phyloP scores from a whole-genome alignment of 768 basidiomycete genomes.

The Gloeopeniophorella convolvens region DNA sequence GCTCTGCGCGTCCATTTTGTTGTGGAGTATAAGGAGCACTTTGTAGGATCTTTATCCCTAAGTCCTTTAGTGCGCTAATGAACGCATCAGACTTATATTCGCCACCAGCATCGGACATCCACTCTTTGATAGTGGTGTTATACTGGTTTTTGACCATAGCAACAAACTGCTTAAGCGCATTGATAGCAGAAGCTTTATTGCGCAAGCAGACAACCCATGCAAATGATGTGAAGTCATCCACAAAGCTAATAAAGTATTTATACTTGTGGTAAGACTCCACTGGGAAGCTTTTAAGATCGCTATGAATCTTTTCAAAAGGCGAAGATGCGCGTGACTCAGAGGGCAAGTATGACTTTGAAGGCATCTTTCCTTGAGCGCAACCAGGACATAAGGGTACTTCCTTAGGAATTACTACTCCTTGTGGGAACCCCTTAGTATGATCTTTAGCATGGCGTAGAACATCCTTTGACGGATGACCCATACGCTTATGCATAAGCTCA shows the following conservation, averaged over 20 bases:
- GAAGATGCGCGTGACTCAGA: no score
- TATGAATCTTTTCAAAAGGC: no score
- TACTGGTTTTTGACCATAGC: not conserved
- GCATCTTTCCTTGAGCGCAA: not conserved
- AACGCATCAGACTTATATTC: no score
- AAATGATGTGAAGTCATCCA: not conserved
- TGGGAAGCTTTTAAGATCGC: not conserved
- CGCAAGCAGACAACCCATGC: not conserved
- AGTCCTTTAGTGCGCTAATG: no score
- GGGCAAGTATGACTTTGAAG: no score
- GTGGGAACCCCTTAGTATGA: not conserved
- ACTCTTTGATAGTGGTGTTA: no score
- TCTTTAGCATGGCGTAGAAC: not conserved
- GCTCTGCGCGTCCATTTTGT: no score
- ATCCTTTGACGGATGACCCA: not conserved
- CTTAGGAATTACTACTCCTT: not conserved
- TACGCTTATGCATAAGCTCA: not conserved
- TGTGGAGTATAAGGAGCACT: no score
- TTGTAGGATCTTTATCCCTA: no score
- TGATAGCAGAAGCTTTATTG: no score
- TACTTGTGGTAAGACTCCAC: not conserved
- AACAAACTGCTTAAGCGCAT: not conserved
- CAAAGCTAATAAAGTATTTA: not conserved
- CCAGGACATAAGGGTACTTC: not conserved
- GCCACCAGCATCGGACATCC: no score